Percentiles rank a stretch among this genome's conserved stretches.
These are phyloP conservation scores for Thalassiosira livingstoniorum DNA, from an alignment of 352 stramenopile species.

Conservation along the genomic window DNA sequence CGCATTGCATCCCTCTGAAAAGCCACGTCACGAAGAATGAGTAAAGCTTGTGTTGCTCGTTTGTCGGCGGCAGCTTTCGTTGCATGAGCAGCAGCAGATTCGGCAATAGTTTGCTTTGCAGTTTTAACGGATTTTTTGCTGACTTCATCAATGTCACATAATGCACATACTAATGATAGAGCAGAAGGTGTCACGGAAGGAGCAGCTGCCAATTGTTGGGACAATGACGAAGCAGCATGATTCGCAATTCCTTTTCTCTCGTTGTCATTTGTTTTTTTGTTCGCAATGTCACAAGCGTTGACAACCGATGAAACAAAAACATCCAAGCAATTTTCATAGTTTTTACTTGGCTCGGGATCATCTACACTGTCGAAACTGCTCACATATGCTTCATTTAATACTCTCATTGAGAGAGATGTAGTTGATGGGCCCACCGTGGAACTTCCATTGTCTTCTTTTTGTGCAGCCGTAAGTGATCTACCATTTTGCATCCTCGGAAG, in stretches of 20 bases:
- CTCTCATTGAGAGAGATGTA: constrained; percentile 56
- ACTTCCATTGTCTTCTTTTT: constrained; percentile 27
- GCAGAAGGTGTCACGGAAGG: constrained; percentile 63
- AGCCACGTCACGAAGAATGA: constrained; percentile 76
- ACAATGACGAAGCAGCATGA: constrained; percentile 47
- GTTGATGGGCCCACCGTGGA: constrained; percentile 12
- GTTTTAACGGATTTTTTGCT: constrained; percentile 75
- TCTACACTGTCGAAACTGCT: constrained; percentile 38
- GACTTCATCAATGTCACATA: constrained; percentile 83
- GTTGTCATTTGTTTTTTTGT: constrained; percentile 72
- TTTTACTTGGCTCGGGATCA: constrained; percentile 21
- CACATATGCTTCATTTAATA: constrained; percentile 77
- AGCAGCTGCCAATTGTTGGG: constrained; percentile 60
- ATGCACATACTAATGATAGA: constrained; percentile 63
- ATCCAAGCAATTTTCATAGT: constrained; percentile 73
- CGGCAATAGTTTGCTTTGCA: constrained; percentile 71
- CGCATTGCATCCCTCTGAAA: constrained; percentile 69
- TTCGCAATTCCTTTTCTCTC: constrained; percentile 69
- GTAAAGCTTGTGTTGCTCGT: constrained; percentile 72
- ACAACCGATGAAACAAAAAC: constrained; percentile 70
- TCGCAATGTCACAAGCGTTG: constrained; percentile 63
- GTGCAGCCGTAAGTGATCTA: constrained; percentile 2
- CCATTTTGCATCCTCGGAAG: constrained; percentile 1
- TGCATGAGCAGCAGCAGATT: constrained; percentile 70
- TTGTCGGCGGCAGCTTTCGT: constrained; percentile 81